phyloP scores from a whole-genome alignment of 1,139 yeast genomes.

The Pichia sorboxylosa region DNA sequence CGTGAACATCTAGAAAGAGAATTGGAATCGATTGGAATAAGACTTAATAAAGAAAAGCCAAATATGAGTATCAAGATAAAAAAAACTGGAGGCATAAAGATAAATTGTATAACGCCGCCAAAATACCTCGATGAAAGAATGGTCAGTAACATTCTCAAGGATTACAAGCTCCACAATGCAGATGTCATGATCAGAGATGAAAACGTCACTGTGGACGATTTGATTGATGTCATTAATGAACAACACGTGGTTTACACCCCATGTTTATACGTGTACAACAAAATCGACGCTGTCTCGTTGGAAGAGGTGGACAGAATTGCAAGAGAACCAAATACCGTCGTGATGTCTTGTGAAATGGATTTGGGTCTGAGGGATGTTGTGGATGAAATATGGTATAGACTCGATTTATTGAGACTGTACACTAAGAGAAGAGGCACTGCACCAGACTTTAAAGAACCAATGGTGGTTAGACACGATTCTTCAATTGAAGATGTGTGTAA shows the following conservation, averaged over 20 bases:
- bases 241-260: slow-evolving; percentile 79
- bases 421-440: slow-evolving; percentile 76
- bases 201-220: slow-evolving; percentile 82
- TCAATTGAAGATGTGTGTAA: slow-evolving; percentile 84
- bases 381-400: slow-evolving; percentile 87
- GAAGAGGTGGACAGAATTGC: slow-evolving; percentile 93
- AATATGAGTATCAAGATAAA: slow-evolving; percentile 69
- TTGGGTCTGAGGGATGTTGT: slow-evolving; percentile 79
- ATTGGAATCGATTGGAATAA: slow-evolving; percentile 85
- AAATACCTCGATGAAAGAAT: slow-evolving; percentile 72
- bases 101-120: slow-evolving; percentile 74
- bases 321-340: slow-evolving; percentile 82
- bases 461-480: slow-evolving; percentile 76
- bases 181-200: slow-evolving; percentile 87
- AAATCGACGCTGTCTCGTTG: slow-evolving; percentile 86
- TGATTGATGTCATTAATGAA: slow-evolving; percentile 84
- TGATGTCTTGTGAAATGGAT: slow-evolving; percentile 82
- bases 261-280: slow-evolving; percentile 88
- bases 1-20: slow-evolving; percentile 78
- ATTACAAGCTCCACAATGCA: slow-evolving; percentile 85
- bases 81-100: slow-evolving; percentile 84
- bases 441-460: slow-evolving; percentile 80
- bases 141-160: slow-evolving; percentile 65
- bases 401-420: slow-evolving; percentile 67
- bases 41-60: slow-evolving; percentile 73